These are phyloP conservation scores for Coccomyxa sp. DNA, from an alignment of 139 green algal species.

Conservation along the genomic window DNA sequence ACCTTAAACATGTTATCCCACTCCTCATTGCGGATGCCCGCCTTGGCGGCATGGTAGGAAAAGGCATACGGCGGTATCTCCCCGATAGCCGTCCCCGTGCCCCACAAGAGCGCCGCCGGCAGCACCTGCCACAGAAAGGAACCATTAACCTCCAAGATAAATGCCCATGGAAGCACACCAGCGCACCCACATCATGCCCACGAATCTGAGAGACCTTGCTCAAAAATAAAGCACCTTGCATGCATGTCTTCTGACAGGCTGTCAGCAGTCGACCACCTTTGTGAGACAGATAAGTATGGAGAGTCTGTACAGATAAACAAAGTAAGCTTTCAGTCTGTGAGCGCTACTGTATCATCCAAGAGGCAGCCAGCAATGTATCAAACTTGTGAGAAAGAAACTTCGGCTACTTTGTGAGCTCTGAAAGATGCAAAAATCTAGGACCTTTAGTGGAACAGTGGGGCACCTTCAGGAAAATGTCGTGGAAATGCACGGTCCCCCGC, in stretches of 20 bases:
- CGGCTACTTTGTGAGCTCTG: too few relatives aligned
- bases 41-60: conserved; percentile 69
- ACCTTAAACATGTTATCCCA: conserved; percentile 19
- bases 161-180: neutral
- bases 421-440: too few relatives aligned
- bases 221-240: neutral
- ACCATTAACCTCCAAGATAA: neutral
- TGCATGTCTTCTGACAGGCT: too few relatives aligned
- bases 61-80: conserved; percentile 89
- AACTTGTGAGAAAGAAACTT: too few relatives aligned
- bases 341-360: too few relatives aligned
- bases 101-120: conserved; percentile 73
- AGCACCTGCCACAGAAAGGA: conserved; percentile 44
- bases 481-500: conserved; percentile 34
- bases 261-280: too few relatives aligned
- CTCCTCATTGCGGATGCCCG: conserved; percentile 38
- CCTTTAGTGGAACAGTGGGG: neutral
- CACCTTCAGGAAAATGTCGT: conserved; percentile 61
- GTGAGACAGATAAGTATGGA: too few relatives aligned
- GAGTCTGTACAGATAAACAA: too few relatives aligned
- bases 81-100: conserved; percentile 80
- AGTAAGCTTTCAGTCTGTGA: too few relatives aligned
- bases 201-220: neutral
- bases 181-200: too few relatives aligned
- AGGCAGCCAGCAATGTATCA: too few relatives aligned